These are phyloP conservation scores for Tulasnella sp. DNA, from an alignment of 768 basidiomycete species.

Conservation along the genomic window DNA sequence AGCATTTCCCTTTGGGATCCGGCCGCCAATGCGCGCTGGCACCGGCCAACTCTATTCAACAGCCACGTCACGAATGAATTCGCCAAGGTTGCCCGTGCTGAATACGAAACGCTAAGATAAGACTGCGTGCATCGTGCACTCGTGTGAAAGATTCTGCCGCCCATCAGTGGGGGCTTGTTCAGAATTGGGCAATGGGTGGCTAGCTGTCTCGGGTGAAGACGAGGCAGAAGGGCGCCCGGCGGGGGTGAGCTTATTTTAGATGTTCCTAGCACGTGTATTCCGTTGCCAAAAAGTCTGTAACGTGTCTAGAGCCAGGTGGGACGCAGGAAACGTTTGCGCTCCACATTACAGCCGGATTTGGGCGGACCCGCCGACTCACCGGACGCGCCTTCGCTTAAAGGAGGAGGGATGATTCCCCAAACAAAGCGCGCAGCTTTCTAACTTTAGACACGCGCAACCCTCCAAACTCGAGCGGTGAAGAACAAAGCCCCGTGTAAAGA, in stretches of 20 bases:
- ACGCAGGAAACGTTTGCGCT: background rate
- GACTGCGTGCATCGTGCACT: background rate
- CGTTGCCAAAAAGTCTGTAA: too few relatives aligned
- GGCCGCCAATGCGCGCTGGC: too few relatives aligned
- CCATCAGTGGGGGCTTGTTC: background rate
- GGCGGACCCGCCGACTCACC: background rate
- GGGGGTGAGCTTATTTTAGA: too few relatives aligned
- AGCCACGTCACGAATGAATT: background rate
- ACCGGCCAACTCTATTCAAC: background rate
- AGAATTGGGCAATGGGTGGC: background rate
- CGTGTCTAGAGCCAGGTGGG: too few relatives aligned
- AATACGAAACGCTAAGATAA: background rate
- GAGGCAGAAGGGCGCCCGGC: background rate
- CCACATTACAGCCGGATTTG: background rate
- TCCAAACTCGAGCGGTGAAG: background rate
- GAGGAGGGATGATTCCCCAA: background rate
- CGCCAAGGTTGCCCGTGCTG: background rate
- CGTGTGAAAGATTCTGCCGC: background rate
- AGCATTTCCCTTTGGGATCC: background rate
- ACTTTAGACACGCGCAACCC: background rate
- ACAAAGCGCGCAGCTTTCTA: slow-evolving; percentile 1
- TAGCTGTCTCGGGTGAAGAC: background rate
- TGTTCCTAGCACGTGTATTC: too few relatives aligned
- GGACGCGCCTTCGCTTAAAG: slow-evolving; percentile 6
- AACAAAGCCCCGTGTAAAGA: background rate